Base-by-base conservation (phyloP, 108 stramenopile species). In the Pseudonitzschia multiseries region DNA sequence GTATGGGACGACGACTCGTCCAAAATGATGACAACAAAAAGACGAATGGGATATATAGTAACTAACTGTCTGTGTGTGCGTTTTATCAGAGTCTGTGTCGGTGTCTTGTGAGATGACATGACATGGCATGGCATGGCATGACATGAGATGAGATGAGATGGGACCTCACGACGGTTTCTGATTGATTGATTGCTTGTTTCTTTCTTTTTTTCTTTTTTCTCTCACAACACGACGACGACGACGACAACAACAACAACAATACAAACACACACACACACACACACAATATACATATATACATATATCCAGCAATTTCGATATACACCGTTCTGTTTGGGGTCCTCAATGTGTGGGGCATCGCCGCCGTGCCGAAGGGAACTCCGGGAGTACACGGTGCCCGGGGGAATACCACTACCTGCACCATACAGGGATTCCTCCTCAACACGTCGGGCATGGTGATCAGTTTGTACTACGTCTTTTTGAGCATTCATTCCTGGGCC, bases 341-440 rank as follows among this genome's bases (percentile, higher is more conserved):
- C n/a, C 44, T 17, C n/a, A 40, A 66, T 9, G 24, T 66, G 14
- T 33, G 29, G 14, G 65, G 65, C 17, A 20, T 42, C 18, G 13
- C 36, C 26, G 65, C 65, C 14, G 42, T 66, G 6, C 65, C 65
- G 41, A 24, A 27, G 20, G 65, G 65, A 22, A 66, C 65, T 20
- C 44, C 42, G 6, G 65, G 43, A 5, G n/a, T 32, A 10, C 44
- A 18, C 12, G 65, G 65, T 4, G 65, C 65, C 15, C 17, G 10
- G 0, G 81, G 81, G 0, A 78, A 74, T 28, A 50, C 73, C 24
- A 53, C 12, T 10, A 70, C 81, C 15, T 82, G 81, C 60, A 70
- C 56, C 1, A 66, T 72, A 17, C 81, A 82, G 56, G 81, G 81
- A 6, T 82, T 78, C 68, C 76, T 81, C 33, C 72, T 81, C 36